These are phyloP conservation scores for Aspergillus sp. DNA, from an alignment of 2,329 filamentous ascomycete genomes.

Conservation along the genomic window DNA sequence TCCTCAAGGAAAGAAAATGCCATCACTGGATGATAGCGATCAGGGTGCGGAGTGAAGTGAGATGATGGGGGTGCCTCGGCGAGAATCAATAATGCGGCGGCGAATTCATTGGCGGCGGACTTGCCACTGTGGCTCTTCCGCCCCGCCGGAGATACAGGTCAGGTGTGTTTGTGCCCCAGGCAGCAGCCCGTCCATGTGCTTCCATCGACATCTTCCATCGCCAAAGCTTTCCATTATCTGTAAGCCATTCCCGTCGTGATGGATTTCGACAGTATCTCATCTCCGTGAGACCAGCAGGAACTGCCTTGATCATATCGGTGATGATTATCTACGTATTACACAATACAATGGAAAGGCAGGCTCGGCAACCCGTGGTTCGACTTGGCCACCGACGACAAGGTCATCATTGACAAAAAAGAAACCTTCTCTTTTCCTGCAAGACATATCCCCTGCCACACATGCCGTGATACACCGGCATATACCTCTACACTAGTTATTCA, in stretches of 20 bases:
- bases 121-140: neutral
- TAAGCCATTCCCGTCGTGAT: neutral
- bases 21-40: conserved; percentile 25
- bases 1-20: conserved; percentile 17
- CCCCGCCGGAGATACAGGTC: neutral
- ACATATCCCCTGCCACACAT: neutral
- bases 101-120: neutral
- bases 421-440: neutral
- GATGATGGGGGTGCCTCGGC: conserved; percentile 3
- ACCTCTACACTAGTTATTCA: neutral
- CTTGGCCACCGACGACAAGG: neutral
- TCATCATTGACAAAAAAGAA: conserved; percentile 1
- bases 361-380: conserved; percentile 9
- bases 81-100: conserved; percentile 3
- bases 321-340: neutral
- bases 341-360: neutral
- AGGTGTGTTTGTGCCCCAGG: neutral
- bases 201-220: neutral
- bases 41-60: conserved; percentile 13
- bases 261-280: neutral
- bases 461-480: neutral
- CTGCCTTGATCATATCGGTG: neutral
- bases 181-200: neutral
- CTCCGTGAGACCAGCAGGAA: neutral
- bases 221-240: neutral